Percentiles rank a stretch among this genome's conserved stretches.
Evolutionary conservation across 768 basidiomycete genomes (phyloP).

Genomic region (Sarcomyxa edulis): DNA sequence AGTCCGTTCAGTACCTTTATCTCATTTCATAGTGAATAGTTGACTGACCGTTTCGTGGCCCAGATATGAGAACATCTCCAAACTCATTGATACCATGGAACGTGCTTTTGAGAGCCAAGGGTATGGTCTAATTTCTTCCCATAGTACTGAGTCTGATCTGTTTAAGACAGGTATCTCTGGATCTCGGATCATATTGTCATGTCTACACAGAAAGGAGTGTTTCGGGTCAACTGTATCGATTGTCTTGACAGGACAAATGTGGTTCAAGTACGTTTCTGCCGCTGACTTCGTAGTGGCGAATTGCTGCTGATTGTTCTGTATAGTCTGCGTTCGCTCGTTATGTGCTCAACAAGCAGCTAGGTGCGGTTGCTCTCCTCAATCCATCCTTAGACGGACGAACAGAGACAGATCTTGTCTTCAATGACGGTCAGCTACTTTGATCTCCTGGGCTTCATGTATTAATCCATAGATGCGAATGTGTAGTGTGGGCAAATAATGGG

Average conservation of each 20-base stretch:
- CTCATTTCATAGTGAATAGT: conserved; percentile 1
- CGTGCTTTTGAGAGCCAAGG: conserved; percentile 78
- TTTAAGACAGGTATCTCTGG: conserved; percentile 66
- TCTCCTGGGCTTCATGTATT: not conserved
- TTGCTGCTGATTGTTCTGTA: not conserved
- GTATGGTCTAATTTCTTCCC: conserved; percentile 28
- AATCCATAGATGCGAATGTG: not conserved
- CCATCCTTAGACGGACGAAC: conserved; percentile 46
- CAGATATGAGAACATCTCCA: conserved; percentile 88
- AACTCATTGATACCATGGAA: conserved; percentile 66
- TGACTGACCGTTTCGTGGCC: conserved; percentile 8
- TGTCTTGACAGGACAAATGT: conserved; percentile 95
- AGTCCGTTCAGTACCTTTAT: conserved; percentile 38
- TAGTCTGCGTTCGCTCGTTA: conserved; percentile 91
- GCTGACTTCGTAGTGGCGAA: conserved; percentile 6
- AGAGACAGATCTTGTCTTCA: conserved; percentile 72
- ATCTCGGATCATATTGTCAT: conserved; percentile 63
- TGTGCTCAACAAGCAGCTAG: conserved; percentile 69
- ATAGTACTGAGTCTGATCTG: not conserved
- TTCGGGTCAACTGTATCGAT: conserved; percentile 93
- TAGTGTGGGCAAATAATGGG: conserved; percentile 98
- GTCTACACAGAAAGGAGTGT: conserved; percentile 81
- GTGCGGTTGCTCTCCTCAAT: conserved; percentile 63
- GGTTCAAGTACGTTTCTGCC: conserved; percentile 53
- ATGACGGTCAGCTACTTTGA: conserved; percentile 49